Percentiles rank a stretch among this genome's conserved stretches.
Evolutionary conservation across 106 monocot genomes (phyloP).

Genomic region (Gastrodia elata): DNA sequence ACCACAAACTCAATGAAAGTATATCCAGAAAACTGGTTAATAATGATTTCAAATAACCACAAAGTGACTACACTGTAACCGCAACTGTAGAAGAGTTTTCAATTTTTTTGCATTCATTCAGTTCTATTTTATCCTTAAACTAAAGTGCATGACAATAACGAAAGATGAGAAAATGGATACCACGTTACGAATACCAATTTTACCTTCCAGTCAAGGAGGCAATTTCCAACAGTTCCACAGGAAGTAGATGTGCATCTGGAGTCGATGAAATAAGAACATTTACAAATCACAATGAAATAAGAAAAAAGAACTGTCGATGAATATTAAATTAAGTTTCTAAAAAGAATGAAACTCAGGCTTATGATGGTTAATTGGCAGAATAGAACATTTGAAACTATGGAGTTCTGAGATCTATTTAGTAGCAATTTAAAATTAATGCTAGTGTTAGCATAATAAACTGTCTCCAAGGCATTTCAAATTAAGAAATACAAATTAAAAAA

Average conservation of each 20-base stretch:
- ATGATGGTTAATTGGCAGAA: not conserved
- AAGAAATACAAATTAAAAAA: not conserved
- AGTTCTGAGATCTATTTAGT: not conserved
- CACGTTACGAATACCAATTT: not conserved
- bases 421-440: not conserved
- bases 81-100: not conserved
- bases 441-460: not conserved
- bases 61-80: not conserved
- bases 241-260: slow-evolving; percentile 84
- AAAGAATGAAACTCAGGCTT: not conserved
- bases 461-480: not conserved
- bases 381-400: not conserved
- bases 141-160: not conserved
- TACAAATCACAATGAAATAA: not conserved
- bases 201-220: slow-evolving; percentile 74
- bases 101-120: not conserved
- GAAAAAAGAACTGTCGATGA: not conserved
- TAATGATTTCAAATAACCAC: not conserved
- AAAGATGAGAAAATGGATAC: not conserved
- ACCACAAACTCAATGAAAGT: not conserved
- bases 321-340: not conserved
- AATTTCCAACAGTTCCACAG: slow-evolving; percentile 83
- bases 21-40: not conserved
- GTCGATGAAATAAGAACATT: slow-evolving; percentile 9
- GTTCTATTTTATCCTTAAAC: not conserved